A percentile compares a stretch with the other conserved stretches of the same genome.
Conservation (phyloP, 2,329 filamentous ascomycete species). For the Sporothrix phasma region DNA sequence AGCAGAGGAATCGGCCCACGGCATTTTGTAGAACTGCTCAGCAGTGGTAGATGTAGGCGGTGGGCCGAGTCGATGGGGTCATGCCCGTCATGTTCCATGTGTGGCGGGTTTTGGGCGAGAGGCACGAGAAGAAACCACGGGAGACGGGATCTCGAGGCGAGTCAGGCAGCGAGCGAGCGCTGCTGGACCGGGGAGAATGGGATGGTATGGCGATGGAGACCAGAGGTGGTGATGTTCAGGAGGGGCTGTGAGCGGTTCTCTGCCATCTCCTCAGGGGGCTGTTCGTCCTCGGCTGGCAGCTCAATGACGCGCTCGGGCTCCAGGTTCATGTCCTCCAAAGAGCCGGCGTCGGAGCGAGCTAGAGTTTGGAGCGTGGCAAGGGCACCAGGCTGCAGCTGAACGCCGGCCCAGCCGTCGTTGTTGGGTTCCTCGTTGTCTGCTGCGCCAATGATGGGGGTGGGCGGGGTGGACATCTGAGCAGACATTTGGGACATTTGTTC, state of each 20-base stretch:
- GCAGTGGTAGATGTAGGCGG: slow-evolving; percentile 80
- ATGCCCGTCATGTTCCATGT: slow-evolving; percentile 63
- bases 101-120: slow-evolving; percentile 63
- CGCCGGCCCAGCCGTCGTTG: slow-evolving; percentile 58
- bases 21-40: slow-evolving; percentile 79
- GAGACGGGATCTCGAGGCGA: slow-evolving; percentile 79
- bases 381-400: slow-evolving; percentile 69
- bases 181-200: slow-evolving; percentile 40
- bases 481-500: slow-evolving; percentile 60
- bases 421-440: slow-evolving; percentile 40
- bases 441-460: slow-evolving; percentile 63
- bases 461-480: slow-evolving; percentile 64
- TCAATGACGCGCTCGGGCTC: slow-evolving; percentile 48
- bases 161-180: slow-evolving; percentile 60
- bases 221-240: slow-evolving; percentile 39
- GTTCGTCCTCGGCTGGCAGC: slow-evolving; percentile 26
- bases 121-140: slow-evolving; percentile 81
- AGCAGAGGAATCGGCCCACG: slow-evolving; percentile 51
- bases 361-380: slow-evolving; percentile 71
- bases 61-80: slow-evolving; percentile 39
- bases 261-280: slow-evolving; percentile 28
- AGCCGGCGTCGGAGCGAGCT: slow-evolving; percentile 45
- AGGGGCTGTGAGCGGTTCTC: slow-evolving; percentile 45
- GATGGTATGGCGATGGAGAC: slow-evolving; percentile 25
- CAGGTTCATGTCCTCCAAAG: slow-evolving; percentile 48